These are phyloP conservation scores for Acanthochlamys bracteata DNA, from an alignment of 106 monocot species.

Conservation along the genomic window DNA sequence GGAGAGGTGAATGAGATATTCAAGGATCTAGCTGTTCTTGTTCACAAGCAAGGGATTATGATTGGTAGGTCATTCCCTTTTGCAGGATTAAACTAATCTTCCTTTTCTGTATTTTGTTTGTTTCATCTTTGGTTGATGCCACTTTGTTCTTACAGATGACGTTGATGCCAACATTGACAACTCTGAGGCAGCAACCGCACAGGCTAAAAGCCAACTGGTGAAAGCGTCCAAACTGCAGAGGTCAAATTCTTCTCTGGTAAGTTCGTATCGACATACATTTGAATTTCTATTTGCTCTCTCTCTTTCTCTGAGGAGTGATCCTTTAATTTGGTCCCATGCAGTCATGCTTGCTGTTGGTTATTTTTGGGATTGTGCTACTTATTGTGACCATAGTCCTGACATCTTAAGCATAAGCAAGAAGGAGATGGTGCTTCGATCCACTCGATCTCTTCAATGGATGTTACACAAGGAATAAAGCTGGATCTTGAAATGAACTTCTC, in stretches of 20 bases:
- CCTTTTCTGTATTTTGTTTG: neutral
- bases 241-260: slow-evolving; percentile 82
- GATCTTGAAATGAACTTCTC: neutral
- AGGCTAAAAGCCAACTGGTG: slow-evolving; percentile 57
- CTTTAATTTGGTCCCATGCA: slow-evolving; percentile 15
- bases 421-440: neutral
- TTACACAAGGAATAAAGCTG: neutral
- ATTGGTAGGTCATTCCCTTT: slow-evolving; percentile 40
- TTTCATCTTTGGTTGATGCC: neutral
- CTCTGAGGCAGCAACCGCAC: slow-evolving; percentile 40
- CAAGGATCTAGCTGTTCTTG: slow-evolving; percentile 81
- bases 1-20: slow-evolving; percentile 93
- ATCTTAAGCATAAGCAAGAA: slow-evolving; percentile 8
- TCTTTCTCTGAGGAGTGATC: neutral
- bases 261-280: neutral
- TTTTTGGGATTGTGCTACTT: slow-evolving; percentile 65
- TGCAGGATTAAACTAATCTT: neutral
- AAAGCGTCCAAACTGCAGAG: slow-evolving; percentile 71
- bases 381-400: slow-evolving; percentile 67
- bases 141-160: slow-evolving; percentile 43
- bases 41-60: slow-evolving; percentile 77
- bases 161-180: slow-evolving; percentile 62
- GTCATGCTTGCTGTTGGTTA: slow-evolving; percentile 81
- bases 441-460: neutral
- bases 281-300: neutral